Evolutionary conservation across 352 stramenopile species (phyloP), one percentile per base, ranked within the genome.

Genomic region (Aphanomyces invadans): DNA sequence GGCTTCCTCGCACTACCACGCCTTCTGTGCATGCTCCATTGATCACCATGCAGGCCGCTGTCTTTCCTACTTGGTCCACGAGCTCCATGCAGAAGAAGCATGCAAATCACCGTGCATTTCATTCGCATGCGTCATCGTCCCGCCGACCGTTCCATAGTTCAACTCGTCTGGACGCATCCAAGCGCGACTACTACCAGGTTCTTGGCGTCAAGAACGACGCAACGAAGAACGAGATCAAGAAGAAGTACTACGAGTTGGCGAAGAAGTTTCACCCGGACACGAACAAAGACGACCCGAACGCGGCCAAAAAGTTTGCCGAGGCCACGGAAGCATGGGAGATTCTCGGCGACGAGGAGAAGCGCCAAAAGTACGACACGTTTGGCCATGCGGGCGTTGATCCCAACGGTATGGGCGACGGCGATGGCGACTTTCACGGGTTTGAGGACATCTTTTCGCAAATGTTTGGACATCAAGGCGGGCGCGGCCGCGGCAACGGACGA

Each of bases 261-360:
- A 98, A 97, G 76, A 95, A 98, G 78, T 98, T 97, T 78, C 97
- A 99, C 73, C 97, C 97, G 7, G 97, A 99, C 72, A 97, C 95
- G 46, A 98, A 99, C 78, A 98, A 98, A 71, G 81, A 89, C 51
- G 88, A 97, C 62, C 86, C 86, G 46, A 68, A 96, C 53, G 87
- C 91, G 0, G 78, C 84, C 38, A 88, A 96, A 63, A 98, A 97
- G 77, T 98, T 98, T 71, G 80, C 87, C 0, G 90, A 98, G 62
- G 89, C 92, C 9, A 94, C 86, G 10, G 91, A 98, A 68, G 93
- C 93, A 2, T 97, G 96, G 87, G 93, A 98, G 71, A 81, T 97
- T 38, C 74, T 98, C 26, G 88, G 85, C 26, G 85, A 96, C 66
- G 89, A 97, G 26, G 88, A 97, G 36, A 97, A 98, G 76, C 84